Percentiles rank a stretch among this genome's conserved stretches.
Conservation (phyloP, 2,329 filamentous ascomycete species). For the Diaporthe velutina region DNA sequence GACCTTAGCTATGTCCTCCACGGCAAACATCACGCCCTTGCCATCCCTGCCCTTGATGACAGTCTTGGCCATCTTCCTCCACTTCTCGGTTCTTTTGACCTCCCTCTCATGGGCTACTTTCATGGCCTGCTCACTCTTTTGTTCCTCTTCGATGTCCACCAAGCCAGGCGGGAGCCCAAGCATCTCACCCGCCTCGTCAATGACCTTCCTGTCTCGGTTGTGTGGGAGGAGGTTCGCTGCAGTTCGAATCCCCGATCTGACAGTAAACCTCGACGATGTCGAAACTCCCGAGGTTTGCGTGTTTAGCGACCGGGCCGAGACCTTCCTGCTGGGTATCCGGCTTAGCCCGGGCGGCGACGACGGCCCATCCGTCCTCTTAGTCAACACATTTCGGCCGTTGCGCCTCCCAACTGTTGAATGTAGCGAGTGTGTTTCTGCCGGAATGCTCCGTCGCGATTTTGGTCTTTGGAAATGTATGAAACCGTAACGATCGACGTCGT, state of each 20-base stretch:
- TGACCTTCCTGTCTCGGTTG: conserved; percentile 70
- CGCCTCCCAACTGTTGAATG: conserved; percentile 60
- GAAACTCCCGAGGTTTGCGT: conserved; percentile 68
- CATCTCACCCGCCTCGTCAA: conserved; percentile 78
- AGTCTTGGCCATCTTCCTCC: conserved; percentile 75
- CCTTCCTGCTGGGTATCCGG: conserved; percentile 65
- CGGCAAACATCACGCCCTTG: conserved; percentile 77
- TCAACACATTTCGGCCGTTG: conserved; percentile 61
- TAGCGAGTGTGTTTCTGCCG: conserved; percentile 47
- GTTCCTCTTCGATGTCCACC: conserved; percentile 68
- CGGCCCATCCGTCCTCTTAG: conserved; percentile 53
- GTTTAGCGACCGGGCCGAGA: conserved; percentile 70
- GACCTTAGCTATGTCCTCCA: conserved; percentile 72
- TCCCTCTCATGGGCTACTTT: conserved; percentile 74
- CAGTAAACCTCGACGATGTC: conserved; percentile 64
- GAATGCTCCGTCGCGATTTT: conserved; percentile 52
- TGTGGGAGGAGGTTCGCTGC: conserved; percentile 71
- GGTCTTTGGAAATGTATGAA: conserved; percentile 69
- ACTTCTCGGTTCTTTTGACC: conserved; percentile 73
- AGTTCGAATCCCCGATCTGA: conserved; percentile 67
- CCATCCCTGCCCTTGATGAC: conserved; percentile 63
- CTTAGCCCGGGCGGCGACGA: conserved; percentile 53
- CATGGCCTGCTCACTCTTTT: conserved; percentile 63
- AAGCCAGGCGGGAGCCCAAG: conserved; percentile 70
- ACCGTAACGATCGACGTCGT: conserved; percentile 76